Evolutionary conservation across 768 basidiomycete genomes (phyloP).

Genomic region (Lactarius hatsudake): DNA sequence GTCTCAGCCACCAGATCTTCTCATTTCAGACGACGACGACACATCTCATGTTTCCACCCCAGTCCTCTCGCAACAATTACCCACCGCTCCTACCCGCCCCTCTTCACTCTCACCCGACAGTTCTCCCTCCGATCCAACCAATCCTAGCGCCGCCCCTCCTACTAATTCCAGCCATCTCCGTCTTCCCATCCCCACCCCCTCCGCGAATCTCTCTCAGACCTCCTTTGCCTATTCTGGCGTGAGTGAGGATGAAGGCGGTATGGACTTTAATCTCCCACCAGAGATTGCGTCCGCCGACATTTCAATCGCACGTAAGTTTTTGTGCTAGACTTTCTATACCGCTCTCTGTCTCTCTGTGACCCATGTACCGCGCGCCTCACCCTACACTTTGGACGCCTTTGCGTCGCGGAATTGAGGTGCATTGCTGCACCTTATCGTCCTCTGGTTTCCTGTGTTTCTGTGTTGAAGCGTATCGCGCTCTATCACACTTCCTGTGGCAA

Average conservation of each 20-base stretch:
- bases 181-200: conserved; percentile 28
- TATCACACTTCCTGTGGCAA: conserved; percentile 1
- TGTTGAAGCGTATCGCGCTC: conserved; percentile 1
- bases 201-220: conserved; percentile 28
- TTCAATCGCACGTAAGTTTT: conserved; percentile 35
- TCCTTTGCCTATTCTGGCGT: conserved; percentile 27
- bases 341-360: not conserved
- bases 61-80: conserved; percentile 15
- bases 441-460: conserved; percentile 8
- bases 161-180: conserved; percentile 21
- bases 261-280: conserved; percentile 31
- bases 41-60: conserved; percentile 27
- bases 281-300: conserved; percentile 36
- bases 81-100: conserved; percentile 1
- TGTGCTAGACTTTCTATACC: conserved; percentile 13
- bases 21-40: conserved; percentile 24
- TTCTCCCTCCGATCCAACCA: not conserved
- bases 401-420: not conserved
- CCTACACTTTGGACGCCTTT: not conserved
- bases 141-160: conserved; percentile 3
- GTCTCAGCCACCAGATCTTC: conserved; percentile 16
- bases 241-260: conserved; percentile 13
- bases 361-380: conserved; percentile 1
- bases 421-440: not conserved
- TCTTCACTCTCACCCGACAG: conserved; percentile 7